Conservation (phyloP, 768 basidiomycete species). For the Gymnopilus dilepis region DNA sequence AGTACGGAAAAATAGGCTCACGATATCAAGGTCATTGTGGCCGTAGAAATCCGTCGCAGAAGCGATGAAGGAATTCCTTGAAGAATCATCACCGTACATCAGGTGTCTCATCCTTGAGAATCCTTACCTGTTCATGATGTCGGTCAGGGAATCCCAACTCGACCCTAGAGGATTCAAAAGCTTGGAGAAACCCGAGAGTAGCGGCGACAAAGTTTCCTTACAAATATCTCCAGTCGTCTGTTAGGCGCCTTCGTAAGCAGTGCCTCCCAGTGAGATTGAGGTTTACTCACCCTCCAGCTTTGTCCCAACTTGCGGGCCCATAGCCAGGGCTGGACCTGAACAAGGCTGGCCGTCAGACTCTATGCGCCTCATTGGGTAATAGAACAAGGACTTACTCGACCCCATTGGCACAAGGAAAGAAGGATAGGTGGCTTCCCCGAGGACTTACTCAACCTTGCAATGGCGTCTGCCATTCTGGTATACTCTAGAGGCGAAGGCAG, state of each 20-base stretch:
- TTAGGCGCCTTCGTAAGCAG: background rate
- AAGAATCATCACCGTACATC: background rate
- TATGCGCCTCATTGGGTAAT: slow-evolving; percentile 6
- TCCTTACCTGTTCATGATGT: slow-evolving; percentile 59
- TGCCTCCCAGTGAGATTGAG: background rate
- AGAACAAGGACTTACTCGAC: slow-evolving; percentile 46
- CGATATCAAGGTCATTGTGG: slow-evolving; percentile 73
- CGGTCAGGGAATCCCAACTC: slow-evolving; percentile 54
- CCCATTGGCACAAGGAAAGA: slow-evolving; percentile 73
- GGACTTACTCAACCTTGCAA: slow-evolving; percentile 49
- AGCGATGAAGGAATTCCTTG: slow-evolving; percentile 67
- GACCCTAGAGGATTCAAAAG: slow-evolving; percentile 28
- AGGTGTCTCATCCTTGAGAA: background rate
- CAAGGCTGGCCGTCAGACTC: background rate
- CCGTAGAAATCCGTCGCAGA: slow-evolving; percentile 72
- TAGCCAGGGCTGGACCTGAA: slow-evolving; percentile 61
- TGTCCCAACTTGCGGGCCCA: slow-evolving; percentile 67
- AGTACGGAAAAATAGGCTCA: slow-evolving; percentile 30
- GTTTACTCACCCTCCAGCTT: slow-evolving; percentile 61
- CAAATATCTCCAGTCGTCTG: slow-evolving; percentile 60
- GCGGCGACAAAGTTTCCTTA: slow-evolving; percentile 20
- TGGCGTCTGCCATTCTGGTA: slow-evolving; percentile 64
- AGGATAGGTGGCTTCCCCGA: slow-evolving; percentile 60
- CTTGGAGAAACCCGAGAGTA: background rate
- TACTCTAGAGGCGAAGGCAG: slow-evolving; percentile 47